Evolutionary conservation across 345 rosid species (phyloP).

Genomic region (Populus simonii): DNA sequence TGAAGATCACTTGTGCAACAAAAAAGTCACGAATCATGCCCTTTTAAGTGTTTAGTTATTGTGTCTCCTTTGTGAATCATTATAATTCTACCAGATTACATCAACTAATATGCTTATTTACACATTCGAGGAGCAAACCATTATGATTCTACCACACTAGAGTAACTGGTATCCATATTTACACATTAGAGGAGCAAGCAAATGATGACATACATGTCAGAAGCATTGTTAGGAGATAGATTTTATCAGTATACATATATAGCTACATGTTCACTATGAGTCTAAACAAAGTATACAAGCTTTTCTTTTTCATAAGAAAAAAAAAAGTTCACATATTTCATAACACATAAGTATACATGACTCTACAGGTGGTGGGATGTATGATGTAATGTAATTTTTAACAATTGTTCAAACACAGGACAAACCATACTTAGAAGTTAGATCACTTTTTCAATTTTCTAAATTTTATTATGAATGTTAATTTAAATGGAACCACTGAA

Average conservation of each 20-base stretch:
- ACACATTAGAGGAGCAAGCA: not conserved
- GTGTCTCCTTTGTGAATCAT: not conserved
- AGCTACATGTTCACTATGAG: not conserved
- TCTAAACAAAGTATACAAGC: not conserved
- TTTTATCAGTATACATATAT: not conserved
- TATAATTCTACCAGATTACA: not conserved
- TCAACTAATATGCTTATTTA: not conserved
- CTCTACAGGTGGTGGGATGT: not conserved
- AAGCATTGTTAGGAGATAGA: not conserved
- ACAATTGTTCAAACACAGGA: not conserved
- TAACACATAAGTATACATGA: not conserved
- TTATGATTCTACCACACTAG: not conserved
- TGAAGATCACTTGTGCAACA: not conserved
- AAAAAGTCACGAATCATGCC: not conserved
- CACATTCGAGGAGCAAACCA: not conserved
- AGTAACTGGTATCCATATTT: not conserved
- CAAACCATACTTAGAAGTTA: not conserved
- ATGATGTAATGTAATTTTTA: not conserved
- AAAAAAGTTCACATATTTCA: not conserved
- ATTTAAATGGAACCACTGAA: not conserved
- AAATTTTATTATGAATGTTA: not conserved
- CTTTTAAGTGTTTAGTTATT: not conserved
- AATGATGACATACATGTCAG: not conserved
- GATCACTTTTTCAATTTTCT: not conserved
- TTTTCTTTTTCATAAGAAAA: not conserved